Evolutionary conservation across 345 rosid genomes (phyloP), one percentile per base, ranked within the genome.

Genomic region (Psidium guajava): DNA sequence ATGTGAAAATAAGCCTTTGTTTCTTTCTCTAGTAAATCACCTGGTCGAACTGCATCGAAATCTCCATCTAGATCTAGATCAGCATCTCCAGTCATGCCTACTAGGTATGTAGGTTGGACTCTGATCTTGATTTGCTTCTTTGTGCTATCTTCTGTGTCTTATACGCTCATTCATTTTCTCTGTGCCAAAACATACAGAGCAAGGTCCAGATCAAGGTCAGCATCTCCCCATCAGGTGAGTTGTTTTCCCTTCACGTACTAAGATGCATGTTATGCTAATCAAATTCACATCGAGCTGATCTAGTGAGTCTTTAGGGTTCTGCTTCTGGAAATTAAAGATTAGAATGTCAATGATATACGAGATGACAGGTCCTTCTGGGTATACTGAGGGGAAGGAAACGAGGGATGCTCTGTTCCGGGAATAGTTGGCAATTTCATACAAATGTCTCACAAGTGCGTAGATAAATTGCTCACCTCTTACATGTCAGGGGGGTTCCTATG

Each of bases 51-150:
- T 47, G 86, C 54, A 54, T 91, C 96, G 22, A 92, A 91, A 36
- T 91, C 95, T 9, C 87, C 73, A 50, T 92, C 96, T 36, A 83
- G 90, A 18, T 92, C 96, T 84, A 95, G 94, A 88, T 95, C 98
- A 51, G 92, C 94, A 11, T 94, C 97, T 51, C 98, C 95, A 54
- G 90, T 91, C 55, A 91, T 91, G 89, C 88, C 92, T 44, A 54
- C 92, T 28, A 94, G 94, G 99, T 91, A 88, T 73, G 61, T 83
- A 55, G 25, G 3, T 55, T 56, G 54, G 83, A 20, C 42, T 53
- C 32, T 36, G 22, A 32, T 42, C 54, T 49, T 15, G 6, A 42
- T 54, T 82, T 21, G 25, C 24, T 58, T 28, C 42, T 14, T 18
- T 28, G 61, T 28, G 59, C 49, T 44, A 21, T 28, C n/a, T 47